Conservation (phyloP, 495 filamentous ascomycete species). For the Annulohypoxylon nitens region DNA sequence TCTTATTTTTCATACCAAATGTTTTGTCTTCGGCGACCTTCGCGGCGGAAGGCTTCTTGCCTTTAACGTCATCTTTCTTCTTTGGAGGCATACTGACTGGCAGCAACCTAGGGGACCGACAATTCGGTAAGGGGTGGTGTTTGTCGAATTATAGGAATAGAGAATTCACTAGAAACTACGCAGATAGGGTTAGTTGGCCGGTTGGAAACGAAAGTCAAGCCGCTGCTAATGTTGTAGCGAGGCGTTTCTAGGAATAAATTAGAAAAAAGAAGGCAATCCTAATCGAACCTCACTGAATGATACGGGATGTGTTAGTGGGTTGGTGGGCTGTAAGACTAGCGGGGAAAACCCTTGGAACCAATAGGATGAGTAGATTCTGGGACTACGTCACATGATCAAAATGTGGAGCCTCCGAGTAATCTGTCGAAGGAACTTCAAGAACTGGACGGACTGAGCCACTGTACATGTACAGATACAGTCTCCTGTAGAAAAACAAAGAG, state of each 20-base stretch:
- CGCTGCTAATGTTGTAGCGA: background rate
- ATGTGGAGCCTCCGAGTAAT: background rate
- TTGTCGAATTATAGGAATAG: background rate
- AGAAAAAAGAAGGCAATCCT: slow-evolving; percentile 20
- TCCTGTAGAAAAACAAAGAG: no score
- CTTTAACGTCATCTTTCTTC: slow-evolving; percentile 72
- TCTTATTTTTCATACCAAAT: slow-evolving; percentile 99
- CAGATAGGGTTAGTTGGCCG: background rate
- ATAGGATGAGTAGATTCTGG: slow-evolving; percentile 12
- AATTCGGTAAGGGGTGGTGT: background rate
- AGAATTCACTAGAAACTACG: background rate
- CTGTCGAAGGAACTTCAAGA: background rate
- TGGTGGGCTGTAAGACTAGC: slow-evolving; percentile 42
- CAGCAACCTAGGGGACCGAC: background rate
- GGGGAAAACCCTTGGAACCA: slow-evolving; percentile 28
- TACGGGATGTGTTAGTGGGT: slow-evolving; percentile 11
- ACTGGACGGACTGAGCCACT: slow-evolving; percentile 19
- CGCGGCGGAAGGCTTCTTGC: slow-evolving; percentile 73
- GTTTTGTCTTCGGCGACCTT: slow-evolving; percentile 93
- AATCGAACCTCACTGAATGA: slow-evolving; percentile 24
- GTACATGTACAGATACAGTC: no score
- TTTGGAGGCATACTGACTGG: slow-evolving; percentile 89
- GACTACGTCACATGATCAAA: slow-evolving; percentile 30
- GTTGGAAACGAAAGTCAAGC: background rate
- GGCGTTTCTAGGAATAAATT: slow-evolving; percentile 21